Percentiles rank a stretch among this genome's conserved stretches.
These are phyloP conservation scores for Phytophthora kernoviae DNA, from an alignment of 352 stramenopile genomes.

Conservation along the genomic window DNA sequence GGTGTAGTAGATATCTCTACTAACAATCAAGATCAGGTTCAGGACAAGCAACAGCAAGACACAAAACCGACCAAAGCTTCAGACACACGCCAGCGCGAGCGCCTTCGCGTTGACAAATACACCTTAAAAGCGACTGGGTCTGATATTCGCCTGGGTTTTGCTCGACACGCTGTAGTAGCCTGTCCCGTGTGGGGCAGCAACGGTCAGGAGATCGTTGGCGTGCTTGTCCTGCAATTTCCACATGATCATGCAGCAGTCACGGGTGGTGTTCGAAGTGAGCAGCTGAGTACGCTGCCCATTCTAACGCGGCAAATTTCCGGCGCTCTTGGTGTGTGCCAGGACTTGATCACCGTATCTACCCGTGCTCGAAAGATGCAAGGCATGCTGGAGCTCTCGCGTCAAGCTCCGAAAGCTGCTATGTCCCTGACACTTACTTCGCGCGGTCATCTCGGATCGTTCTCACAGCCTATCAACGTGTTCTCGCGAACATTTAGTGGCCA, in stretches of 20 bases:
- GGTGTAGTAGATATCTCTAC: neutral
- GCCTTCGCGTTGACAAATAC: constrained; percentile 32
- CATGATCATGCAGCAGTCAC: constrained; percentile 25
- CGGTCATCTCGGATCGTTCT: constrained; percentile 57
- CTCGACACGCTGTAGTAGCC: constrained; percentile 62
- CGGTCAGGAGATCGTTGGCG: constrained; percentile 64
- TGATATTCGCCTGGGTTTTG: constrained; percentile 58
- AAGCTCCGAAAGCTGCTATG: constrained; percentile 26
- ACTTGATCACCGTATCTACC: constrained; percentile 48
- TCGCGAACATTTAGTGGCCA: constrained; percentile 41
- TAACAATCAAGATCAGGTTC: constrained; percentile 3
- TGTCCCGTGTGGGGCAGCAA: constrained; percentile 74
- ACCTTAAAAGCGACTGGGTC: constrained; percentile 41
- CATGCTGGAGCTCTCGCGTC: constrained; percentile 53
- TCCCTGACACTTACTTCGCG: constrained; percentile 59
- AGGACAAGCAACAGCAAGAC: constrained; percentile 5
- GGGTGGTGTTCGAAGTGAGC: constrained; percentile 29
- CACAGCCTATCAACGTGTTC: constrained; percentile 57
- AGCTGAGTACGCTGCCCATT: constrained; percentile 65
- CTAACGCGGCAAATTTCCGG: constrained; percentile 72
- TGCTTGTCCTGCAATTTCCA: constrained; percentile 71
- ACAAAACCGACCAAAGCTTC: constrained; percentile 7
- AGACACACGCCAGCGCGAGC: constrained; percentile 1
- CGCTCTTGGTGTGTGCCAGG: constrained; percentile 69
- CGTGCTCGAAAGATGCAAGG: constrained; percentile 52